Evolutionary conservation across 139 green algal species (phyloP), one percentile per base, ranked within the genome.

Genomic region (Raphidocelis subcapitata): DNA sequence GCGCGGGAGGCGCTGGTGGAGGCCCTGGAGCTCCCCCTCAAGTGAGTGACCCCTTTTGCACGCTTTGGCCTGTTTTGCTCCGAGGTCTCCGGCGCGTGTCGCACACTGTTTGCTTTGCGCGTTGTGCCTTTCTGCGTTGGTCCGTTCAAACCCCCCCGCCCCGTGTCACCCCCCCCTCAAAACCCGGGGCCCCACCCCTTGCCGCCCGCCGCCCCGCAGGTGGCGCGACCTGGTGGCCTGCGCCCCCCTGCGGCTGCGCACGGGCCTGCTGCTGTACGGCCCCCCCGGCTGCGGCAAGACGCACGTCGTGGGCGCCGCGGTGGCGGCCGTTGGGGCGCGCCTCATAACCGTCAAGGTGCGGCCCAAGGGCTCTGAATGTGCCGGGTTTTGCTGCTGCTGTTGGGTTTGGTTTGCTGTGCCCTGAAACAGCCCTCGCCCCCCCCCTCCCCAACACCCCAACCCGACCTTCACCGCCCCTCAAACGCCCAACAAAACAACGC

Each of bases 241-340:
- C 32, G 90, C 90, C 4, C 93, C 94, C 1, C 81, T 99, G 69
- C 87, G 95, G 18, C 86, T 98, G 65, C 84, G 90, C 35, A 97
- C 93, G 46, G 94, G 94, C 16, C 81, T 96, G 63, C 86, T 99
- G 75, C 85, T 99, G 60, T 99, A 97, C 82, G 96, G 96, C n/a
- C 95, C 96, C 1, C 85, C 87, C 32, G 95, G 95, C 12, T 98
- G 94, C 65, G 95, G 95, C 72, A 99, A 99, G 83, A 98, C 95
- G 60, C 92, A 97, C 65, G 72, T 96, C 2, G 93, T 97, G 60
- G 79, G 80, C 33, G 81, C 84, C 28, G 94, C 94, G 24, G 90
- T 92, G 26, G 89, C 90, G 29, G 91, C 92, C 21, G 78, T 85
- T 16, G 81, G 84, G 21, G 69, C 94, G 70, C 86, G 93, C 49